A percentile compares a stretch with the other conserved stretches of the same genome.
Evolutionary conservation across 345 rosid genomes (phyloP).

Genomic region (Orychophragmus violaceus): DNA sequence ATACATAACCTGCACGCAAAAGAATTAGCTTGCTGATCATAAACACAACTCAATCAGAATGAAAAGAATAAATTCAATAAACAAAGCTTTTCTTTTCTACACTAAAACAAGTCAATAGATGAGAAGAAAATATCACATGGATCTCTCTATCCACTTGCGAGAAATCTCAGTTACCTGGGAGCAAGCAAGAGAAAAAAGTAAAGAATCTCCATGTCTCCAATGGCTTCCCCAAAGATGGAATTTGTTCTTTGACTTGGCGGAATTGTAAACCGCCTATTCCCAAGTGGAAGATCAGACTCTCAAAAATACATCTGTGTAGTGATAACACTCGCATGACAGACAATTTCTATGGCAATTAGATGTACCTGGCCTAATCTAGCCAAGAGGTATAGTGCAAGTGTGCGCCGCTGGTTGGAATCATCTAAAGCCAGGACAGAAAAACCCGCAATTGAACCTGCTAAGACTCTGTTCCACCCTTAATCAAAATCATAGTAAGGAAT

Average conservation of each 20-base stretch:
- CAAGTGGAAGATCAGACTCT: constrained; percentile 2
- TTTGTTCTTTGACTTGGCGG: constrained; percentile 90
- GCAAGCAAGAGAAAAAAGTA: constrained; percentile 83
- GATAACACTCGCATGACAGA: constrained; percentile 4
- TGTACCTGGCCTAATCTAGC: constrained; percentile 90
- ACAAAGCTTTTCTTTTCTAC: neutral
- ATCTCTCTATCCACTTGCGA: neutral
- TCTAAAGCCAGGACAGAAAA: constrained; percentile 92
- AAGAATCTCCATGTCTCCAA: constrained; percentile 96
- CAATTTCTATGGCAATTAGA: neutral
- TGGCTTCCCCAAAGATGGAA: constrained; percentile 98
- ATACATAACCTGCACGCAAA: constrained; percentile 69
- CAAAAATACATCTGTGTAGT: neutral
- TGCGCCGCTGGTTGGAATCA: constrained; percentile 87
- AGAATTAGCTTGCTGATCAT: neutral
- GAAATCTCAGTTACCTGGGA: constrained; percentile 61
- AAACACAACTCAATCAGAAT: neutral
- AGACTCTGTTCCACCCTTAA: constrained; percentile 95
- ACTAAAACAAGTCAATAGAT: neutral
- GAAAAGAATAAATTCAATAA: neutral
- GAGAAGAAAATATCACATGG: neutral
- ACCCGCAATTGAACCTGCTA: constrained; percentile 98
- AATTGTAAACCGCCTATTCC: constrained; percentile 78
- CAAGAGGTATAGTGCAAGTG: constrained; percentile 90
- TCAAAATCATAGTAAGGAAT: constrained; percentile 51